Evolutionary conservation across 257 asterid genomes (phyloP), one percentile per base, ranked within the genome.

Genomic region (Nicotiana attenuata): DNA sequence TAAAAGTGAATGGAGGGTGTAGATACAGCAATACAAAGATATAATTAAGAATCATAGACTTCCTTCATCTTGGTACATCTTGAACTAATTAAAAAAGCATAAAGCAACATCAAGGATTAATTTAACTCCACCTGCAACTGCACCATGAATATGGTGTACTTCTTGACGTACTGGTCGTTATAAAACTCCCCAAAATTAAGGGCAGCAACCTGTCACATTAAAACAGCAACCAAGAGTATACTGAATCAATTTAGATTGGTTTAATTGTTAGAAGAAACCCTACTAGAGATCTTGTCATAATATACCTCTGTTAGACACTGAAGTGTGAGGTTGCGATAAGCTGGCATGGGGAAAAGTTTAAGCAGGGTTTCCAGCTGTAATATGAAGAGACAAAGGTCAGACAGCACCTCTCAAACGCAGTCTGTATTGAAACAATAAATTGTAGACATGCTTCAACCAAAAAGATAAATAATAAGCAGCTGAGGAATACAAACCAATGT

Each of bases 281-380:
- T 28, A 47, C 33, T 60, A 33, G 68, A 79, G 26, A 28, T 35
- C 53, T 26, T n/a, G 24, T 28, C 78, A 81, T 61, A 55, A 66
- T 22, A 77, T 85, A 96, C 99, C 98, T 96, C 99, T 5, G 98
- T 92, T 89, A 96, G 88, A 85, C 99, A 96, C 81, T 96, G 98
- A 67, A 96, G 91, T 29, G 98, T 89, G 60, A 94, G 98, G 87
- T 94, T 96, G 78, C 99, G 97, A 78, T 94, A 96, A 10, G 96
- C 93, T 1, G 95, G 96, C 83, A 91, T 75, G 0, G 93, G 97
- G 33, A 94, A 94, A 86, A 93, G 90, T 41, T 91, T 91, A 10
- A 92, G 94, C 71, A 96, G 90, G 26, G 91, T 93, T 80, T 96
- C 98, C 84, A 96, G 94, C 99, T 96, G 97, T 84, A 85, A 80